phyloP scores from a whole-genome alignment of 140 eudicot species.

The Ambrosia hybrid region DNA sequence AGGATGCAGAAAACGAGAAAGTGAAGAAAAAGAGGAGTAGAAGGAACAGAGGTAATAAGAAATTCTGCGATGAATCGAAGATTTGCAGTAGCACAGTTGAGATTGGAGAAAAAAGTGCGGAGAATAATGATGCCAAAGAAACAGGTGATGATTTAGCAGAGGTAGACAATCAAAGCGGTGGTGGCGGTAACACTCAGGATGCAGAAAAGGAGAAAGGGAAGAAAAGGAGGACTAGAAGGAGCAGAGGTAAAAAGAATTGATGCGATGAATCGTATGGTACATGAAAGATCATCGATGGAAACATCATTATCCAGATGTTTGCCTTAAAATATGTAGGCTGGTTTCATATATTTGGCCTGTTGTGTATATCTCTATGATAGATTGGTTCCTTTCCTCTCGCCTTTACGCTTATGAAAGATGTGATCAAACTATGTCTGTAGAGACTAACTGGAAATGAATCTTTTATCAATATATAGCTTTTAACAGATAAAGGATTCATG shows the following conservation, averaged over 20 bases:
- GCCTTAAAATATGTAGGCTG: background rate
- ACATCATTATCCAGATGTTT: background rate
- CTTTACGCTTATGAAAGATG: background rate
- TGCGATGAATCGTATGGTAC: background rate
- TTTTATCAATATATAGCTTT: conserved; percentile 4
- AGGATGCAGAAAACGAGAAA: conserved; percentile 13
- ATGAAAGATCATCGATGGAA: background rate
- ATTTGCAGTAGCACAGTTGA: no score
- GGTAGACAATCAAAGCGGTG: background rate
- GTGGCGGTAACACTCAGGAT: conserved; percentile 3
- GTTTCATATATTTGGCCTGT: no score
- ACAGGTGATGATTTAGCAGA: background rate
- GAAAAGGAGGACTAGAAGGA: background rate
- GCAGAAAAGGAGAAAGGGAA: conserved; percentile 10
- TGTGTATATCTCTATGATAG: background rate
- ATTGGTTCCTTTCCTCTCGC: background rate
- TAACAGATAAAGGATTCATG: no score
- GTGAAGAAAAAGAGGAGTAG: background rate
- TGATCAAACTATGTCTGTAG: background rate
- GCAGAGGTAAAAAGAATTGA: conserved; percentile 11
- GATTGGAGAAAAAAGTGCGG: no score
- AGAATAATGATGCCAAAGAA: no score
- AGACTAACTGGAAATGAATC: background rate
- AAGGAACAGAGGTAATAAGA: conserved; percentile 7
- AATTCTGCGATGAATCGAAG: background rate